Conservation (phyloP, 371 early-diverging fungal genomes). For the Synchytrium microbalum region DNA sequence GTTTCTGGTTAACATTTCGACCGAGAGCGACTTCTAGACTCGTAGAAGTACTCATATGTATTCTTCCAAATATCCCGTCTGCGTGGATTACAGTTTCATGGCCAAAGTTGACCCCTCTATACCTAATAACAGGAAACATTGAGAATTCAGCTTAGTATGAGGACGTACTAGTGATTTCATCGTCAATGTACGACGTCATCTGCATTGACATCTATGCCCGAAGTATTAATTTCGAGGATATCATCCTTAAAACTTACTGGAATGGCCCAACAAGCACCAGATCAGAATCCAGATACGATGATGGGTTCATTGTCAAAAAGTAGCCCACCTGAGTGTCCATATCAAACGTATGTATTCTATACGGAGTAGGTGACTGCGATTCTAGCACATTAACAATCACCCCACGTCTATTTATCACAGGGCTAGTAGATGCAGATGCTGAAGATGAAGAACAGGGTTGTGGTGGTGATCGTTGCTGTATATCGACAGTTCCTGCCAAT, state of each 20-base stretch:
- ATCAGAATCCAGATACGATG: constrained; percentile 13
- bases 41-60: background rate
- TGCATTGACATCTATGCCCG: too few species aligned
- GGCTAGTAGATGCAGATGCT: background rate
- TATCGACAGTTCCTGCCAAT: background rate
- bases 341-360: constrained; percentile 6
- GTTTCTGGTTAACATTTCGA: background rate
- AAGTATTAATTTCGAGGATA: too few species aligned
- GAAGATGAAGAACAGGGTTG: constrained; percentile 2
- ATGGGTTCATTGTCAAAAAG: constrained; percentile 8
- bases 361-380: background rate
- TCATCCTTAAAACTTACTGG: too few species aligned
- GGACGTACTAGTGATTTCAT: background rate
- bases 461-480: background rate
- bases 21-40: background rate
- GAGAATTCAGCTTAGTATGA: background rate
- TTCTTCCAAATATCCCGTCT: constrained; percentile 14
- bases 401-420: background rate
- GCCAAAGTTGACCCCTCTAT: constrained; percentile 9
- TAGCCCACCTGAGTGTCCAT: constrained; percentile 10
- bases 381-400: constrained; percentile 5
- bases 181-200: too few species aligned
- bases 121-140: constrained; percentile 3
- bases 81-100: constrained; percentile 14
- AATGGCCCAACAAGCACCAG: constrained; percentile 17